Percentiles rank a stretch among this genome's conserved stretches.
Conservation (phyloP, 768 basidiomycete genomes). For the Russula dissimulans region DNA sequence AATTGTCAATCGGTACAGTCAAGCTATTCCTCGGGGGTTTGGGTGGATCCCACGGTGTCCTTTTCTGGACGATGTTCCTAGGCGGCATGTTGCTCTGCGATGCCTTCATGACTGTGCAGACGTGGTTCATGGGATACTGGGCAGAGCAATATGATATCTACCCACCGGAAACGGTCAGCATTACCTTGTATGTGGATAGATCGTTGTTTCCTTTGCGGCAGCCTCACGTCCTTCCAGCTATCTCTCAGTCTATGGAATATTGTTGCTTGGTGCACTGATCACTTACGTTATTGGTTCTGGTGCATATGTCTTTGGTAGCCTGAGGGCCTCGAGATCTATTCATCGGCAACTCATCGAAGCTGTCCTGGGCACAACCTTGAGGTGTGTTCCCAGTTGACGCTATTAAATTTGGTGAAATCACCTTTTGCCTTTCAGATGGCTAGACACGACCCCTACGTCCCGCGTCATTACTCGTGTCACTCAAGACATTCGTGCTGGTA, state of each 20-base stretch:
- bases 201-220: background rate
- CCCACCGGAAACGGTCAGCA: constrained; percentile 28
- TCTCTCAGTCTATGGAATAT: constrained; percentile 33
- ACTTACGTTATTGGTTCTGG: constrained; percentile 30
- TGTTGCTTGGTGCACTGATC: constrained; percentile 28
- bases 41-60: constrained; percentile 23
- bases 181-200: constrained; percentile 26
- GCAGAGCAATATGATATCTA: constrained; percentile 33
- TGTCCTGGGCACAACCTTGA: constrained; percentile 50
- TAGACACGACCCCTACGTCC: constrained; percentile 43
- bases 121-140: constrained; percentile 40
- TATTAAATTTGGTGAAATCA: background rate
- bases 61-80: constrained; percentile 27
- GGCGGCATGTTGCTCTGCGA: constrained; percentile 22
- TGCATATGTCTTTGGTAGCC: constrained; percentile 37
- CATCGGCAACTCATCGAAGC: constrained; percentile 44
- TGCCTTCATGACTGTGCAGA: constrained; percentile 24
- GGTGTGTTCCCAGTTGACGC: constrained; percentile 35
- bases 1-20: constrained; percentile 22
- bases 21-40: constrained; percentile 24
- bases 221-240: constrained; percentile 31
- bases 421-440: constrained; percentile 29
- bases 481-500: constrained; percentile 44
- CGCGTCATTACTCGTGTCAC: constrained; percentile 60
- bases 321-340: constrained; percentile 47